Evolutionary conservation across 768 basidiomycete genomes (phyloP).

Genomic region (Lactarius evosmus): DNA sequence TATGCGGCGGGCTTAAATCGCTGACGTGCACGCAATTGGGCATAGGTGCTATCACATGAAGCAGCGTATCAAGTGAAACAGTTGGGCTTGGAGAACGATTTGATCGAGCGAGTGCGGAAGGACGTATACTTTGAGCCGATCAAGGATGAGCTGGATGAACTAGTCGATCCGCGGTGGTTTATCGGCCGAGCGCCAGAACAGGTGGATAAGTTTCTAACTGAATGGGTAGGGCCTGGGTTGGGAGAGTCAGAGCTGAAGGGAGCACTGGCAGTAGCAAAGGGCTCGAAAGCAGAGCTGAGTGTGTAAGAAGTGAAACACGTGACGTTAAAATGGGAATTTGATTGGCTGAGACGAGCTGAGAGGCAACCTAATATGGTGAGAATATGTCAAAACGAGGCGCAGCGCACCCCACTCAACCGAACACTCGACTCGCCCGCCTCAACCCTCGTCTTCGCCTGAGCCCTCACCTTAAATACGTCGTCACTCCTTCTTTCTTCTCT

Average conservation of each 20-base stretch:
- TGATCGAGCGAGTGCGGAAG: slow-evolving; percentile 79
- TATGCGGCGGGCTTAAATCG: neutral
- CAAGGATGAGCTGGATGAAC: slow-evolving; percentile 66
- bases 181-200: slow-evolving; percentile 94
- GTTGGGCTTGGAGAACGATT: slow-evolving; percentile 91
- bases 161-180: slow-evolving; percentile 86
- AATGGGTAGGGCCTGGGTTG: slow-evolving; percentile 86
- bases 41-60: slow-evolving; percentile 86
- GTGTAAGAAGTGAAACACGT: slow-evolving; percentile 43
- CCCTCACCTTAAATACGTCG: neutral
- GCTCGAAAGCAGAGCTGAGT: slow-evolving; percentile 60
- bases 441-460: neutral
- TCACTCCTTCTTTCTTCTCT: neutral
- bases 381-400: neutral
- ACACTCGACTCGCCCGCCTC: neutral
- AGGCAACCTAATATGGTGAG: neutral
- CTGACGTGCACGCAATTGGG: neutral
- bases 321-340: neutral
- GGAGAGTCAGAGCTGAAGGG: slow-evolving; percentile 52
- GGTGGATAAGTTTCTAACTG: slow-evolving; percentile 81
- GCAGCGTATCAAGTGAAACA: slow-evolving; percentile 93
- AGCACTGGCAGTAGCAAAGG: slow-evolving; percentile 48
- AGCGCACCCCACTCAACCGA: no score
- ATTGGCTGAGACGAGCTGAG: neutral
- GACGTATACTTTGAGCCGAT: slow-evolving; percentile 92